Evolutionary conservation across 2,329 filamentous ascomycete species (phyloP), one percentile per base, ranked within the genome.

Genomic region (Fusarium udum): DNA sequence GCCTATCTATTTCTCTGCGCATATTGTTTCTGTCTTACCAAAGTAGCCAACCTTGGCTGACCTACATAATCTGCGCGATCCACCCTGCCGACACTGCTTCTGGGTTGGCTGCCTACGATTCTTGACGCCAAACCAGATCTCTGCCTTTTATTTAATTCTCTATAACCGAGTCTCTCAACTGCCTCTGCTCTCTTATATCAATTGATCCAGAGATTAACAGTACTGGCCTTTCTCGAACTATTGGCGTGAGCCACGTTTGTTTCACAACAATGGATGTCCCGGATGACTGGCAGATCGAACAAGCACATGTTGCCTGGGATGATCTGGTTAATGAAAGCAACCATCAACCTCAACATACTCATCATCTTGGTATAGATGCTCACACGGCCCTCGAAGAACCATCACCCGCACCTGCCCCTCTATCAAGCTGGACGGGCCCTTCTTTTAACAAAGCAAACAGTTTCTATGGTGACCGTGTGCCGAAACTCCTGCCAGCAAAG

Each of bases 361-460:
- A 39, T 24, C 18, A 26, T 26, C 18, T 39, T 26, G 49, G 20
- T 36, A 22, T 26, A 18, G 26, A 39, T 55, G 26, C 37, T 18
- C 26, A 55, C 11, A 40, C 9, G 36, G 20, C 49, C 14, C 34
- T 36, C 13, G 49, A 26, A 36, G 32, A 40, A 15, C 18, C 14
- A 18, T 11, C 28, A 22, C 56, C 37, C 22, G 34, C 39, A 42
- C 64, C 52, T 24, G n/a, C 28, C 10, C 15, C 42, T 48, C 24
- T 75, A 24, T 73, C 76, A 26, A 71, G 40, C 39, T 76, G 64
- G 67, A 46, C 34, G 20, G 72, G 64, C 15, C 11, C 34, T 45
- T 36, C 63, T 32, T 78, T 78, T 61, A 78, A 78, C 42, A 76
- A 72, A 42, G 32, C 64, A 7, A 32, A 20, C 8, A 28, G 20